Evolutionary conservation across 495 filamentous ascomycete genomes (phyloP), one percentile per base, ranked within the genome.

Genomic region (Podospora appendiculata): DNA sequence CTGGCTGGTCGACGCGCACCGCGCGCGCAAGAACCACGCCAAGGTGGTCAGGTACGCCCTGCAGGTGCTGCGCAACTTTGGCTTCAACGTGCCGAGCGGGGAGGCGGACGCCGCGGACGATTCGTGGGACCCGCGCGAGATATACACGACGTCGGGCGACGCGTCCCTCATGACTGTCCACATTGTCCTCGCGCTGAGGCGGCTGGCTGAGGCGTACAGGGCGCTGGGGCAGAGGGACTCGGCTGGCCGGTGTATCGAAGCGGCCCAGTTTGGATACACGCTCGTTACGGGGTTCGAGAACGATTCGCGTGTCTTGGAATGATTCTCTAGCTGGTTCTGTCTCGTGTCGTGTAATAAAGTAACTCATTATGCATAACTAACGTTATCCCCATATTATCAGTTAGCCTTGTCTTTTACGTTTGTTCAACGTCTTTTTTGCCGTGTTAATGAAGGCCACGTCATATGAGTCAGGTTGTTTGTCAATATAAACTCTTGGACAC

Each of bases 1-100:
- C 45, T 76, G 68, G 63, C 55, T 74, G 4, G 60, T 64, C n/a
- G 65, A 62, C 50, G 71, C 71, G 39, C 61, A 70, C 54, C 55
- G 65, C 1, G 57, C 58, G 12, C 49, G 57, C 10, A 69, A 69
- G 58, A 73, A 76, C 55, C 53, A 60, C 18, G 53, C 54, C 14
- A 76, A 71, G 56, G 70, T 62, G 47, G 47, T 66, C 41, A 67
- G 61, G 49, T 68, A 67, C 34, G 60, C 60, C 11, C 41, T 57
- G 11, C 62, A 68, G 49, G 61, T 72, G 47, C 48, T 76, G 45
- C 52, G 69, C 39, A 73, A 73, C 50, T 76, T 76, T 58, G 72
- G 71, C 8, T 71, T 73, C 50, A n/a, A 55, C 13, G 58, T 62
- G 14, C 57, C 57, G 34, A 41, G 50, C 12, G 58, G 60, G 39